A percentile compares a stretch with the other conserved stretches of the same genome.
Conservation (phyloP, 495 filamentous ascomycete genomes). For the Aspergillus steynii region DNA sequence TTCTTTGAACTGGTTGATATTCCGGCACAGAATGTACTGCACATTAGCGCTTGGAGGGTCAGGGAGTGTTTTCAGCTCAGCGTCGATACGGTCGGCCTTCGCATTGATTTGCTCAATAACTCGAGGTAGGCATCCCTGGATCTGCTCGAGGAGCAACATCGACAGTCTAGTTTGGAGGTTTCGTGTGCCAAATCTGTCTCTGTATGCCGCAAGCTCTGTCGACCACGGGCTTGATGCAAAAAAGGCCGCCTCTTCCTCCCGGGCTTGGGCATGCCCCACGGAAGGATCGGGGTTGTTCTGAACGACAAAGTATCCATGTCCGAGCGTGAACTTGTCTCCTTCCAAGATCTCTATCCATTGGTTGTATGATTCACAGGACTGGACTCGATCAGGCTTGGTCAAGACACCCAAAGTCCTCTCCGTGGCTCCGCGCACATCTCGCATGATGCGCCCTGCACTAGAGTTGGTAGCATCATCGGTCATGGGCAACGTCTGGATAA, state of each 20-base stretch:
- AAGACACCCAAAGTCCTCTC: slow-evolving; percentile 71
- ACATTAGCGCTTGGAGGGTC: slow-evolving; percentile 51
- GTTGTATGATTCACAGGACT: slow-evolving; percentile 40
- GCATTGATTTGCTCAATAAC: slow-evolving; percentile 58
- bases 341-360: slow-evolving; percentile 62
- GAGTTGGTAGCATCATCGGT: slow-evolving; percentile 71
- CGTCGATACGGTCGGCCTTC: slow-evolving; percentile 47
- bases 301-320: slow-evolving; percentile 66
- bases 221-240: slow-evolving; percentile 56
- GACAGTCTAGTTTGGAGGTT: slow-evolving; percentile 57
- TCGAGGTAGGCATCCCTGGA: slow-evolving; percentile 58
- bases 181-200: slow-evolving; percentile 58
- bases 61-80: slow-evolving; percentile 51
- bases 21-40: slow-evolving; percentile 35
- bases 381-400: slow-evolving; percentile 75
- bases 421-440: slow-evolving; percentile 53
- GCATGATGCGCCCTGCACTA: slow-evolving; percentile 63
- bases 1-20: slow-evolving; percentile 32
- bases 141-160: slow-evolving; percentile 52
- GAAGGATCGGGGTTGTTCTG: slow-evolving; percentile 55
- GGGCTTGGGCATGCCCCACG: slow-evolving; percentile 53
- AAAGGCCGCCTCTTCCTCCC: slow-evolving; percentile 58
- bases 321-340: slow-evolving; percentile 53
- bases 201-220: slow-evolving; percentile 41
- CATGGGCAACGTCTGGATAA: slow-evolving; percentile 75